Evolutionary conservation across 345 rosid genomes (phyloP).

Genomic region (Kernera saxatilis): DNA sequence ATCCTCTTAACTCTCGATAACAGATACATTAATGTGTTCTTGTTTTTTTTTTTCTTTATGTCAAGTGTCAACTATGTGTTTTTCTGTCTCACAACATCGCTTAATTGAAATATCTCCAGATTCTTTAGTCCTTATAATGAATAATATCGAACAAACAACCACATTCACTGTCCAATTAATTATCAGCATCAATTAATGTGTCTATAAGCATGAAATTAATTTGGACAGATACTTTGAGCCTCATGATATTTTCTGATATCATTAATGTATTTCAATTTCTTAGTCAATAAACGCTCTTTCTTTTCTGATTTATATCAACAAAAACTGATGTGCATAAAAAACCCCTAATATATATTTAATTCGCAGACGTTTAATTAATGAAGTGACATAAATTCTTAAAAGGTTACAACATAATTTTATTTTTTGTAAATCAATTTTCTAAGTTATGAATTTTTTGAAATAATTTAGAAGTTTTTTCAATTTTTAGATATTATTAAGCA

Average conservation of each 20-base stretch:
- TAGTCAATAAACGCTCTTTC: background rate
- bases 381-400: background rate
- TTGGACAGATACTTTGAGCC: background rate
- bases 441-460: no score
- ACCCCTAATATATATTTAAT: background rate
- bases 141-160: background rate
- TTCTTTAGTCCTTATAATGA: background rate
- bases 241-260: background rate
- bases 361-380: background rate
- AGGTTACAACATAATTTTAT: background rate
- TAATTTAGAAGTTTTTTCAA: background rate
- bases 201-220: background rate
- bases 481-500: background rate
- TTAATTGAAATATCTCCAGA: background rate
- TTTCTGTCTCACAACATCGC: background rate
- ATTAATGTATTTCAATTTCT: background rate
- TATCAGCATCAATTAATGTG: background rate
- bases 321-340: conserved; percentile 4
- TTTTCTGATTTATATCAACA: background rate
- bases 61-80: background rate
- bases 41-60: no score
- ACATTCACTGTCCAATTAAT: conserved; percentile 5
- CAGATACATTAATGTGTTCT: background rate
- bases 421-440: no score
- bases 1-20: background rate